Evolutionary conservation across 2,329 filamentous ascomycete genomes (phyloP).

Genomic region (Xylariaceae sp.): DNA sequence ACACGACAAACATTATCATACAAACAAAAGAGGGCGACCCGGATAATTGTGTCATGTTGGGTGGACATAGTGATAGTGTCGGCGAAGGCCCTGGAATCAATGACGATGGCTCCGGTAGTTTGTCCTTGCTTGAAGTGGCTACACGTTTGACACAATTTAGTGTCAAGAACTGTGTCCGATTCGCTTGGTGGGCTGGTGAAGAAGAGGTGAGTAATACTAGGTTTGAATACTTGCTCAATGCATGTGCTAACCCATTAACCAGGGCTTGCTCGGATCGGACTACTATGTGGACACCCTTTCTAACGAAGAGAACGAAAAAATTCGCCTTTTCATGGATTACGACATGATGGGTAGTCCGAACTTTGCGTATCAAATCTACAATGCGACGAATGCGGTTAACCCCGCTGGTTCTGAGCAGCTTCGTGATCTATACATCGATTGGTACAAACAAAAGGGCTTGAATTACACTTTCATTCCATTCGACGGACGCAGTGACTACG

Average conservation of each 20-base stretch:
- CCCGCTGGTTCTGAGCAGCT: slow-evolving; percentile 69
- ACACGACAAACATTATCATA: slow-evolving; percentile 58
- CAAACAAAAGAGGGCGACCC: slow-evolving; percentile 56
- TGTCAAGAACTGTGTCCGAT: slow-evolving; percentile 63
- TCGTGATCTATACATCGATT: slow-evolving; percentile 63
- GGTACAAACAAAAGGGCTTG: slow-evolving; percentile 58
- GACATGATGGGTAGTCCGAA: slow-evolving; percentile 67
- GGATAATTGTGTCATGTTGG: slow-evolving; percentile 63
- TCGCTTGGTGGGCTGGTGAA: slow-evolving; percentile 66
- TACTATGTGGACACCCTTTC: slow-evolving; percentile 56
- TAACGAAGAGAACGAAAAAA: slow-evolving; percentile 56
- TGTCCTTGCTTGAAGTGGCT: slow-evolving; percentile 60
- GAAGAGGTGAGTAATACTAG: slow-evolving; percentile 47
- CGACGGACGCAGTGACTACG: slow-evolving; percentile 76
- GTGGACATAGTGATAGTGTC: slow-evolving; percentile 62
- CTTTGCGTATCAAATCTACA: slow-evolving; percentile 66
- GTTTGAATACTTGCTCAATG: neutral
- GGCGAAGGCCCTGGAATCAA: slow-evolving; percentile 68
- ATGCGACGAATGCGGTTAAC: slow-evolving; percentile 65
- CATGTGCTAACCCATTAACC: neutral
- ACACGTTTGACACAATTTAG: slow-evolving; percentile 53
- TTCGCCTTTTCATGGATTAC: slow-evolving; percentile 66
- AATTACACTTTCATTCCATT: slow-evolving; percentile 71
- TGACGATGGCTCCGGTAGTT: slow-evolving; percentile 68
- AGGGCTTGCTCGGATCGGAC: slow-evolving; percentile 54